Percentiles rank a stretch among this genome's conserved stretches.
These are phyloP conservation scores for Naegleria lovaniensis DNA, from an alignment of 208 protist species.

Conservation along the genomic window DNA sequence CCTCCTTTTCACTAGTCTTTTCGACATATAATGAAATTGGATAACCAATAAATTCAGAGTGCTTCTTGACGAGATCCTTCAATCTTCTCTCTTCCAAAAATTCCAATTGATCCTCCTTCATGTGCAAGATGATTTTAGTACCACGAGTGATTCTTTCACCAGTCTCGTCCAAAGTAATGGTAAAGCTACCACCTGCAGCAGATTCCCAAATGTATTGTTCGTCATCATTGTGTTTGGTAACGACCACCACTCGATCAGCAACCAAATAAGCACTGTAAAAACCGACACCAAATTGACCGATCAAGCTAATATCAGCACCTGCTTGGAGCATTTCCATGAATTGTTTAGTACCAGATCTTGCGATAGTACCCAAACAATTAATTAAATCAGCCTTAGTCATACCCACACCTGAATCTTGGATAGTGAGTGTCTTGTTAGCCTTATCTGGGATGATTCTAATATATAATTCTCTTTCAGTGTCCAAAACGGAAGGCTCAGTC, in stretches of 20 bases:
- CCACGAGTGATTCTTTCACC: slow-evolving; percentile 82
- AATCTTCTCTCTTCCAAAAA: slow-evolving; percentile 87
- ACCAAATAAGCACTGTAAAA: slow-evolving; percentile 99
- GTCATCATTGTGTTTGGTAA: slow-evolving; percentile 94
- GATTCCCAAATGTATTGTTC: slow-evolving; percentile 95
- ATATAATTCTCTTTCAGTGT: slow-evolving; percentile 78
- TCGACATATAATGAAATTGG: slow-evolving; percentile 88
- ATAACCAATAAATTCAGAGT: slow-evolving; percentile 98
- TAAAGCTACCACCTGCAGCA: slow-evolving; percentile 92
- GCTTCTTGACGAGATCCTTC: slow-evolving; percentile 97
- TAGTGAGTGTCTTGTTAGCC: slow-evolving; percentile 85
- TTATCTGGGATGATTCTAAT: slow-evolving; percentile 92
- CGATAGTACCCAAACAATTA: slow-evolving; percentile 98
- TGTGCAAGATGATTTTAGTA: slow-evolving; percentile 88
- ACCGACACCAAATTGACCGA: slow-evolving; percentile 99
- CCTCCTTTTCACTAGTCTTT: slow-evolving; percentile 86
- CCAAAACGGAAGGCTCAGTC: slow-evolving; percentile 79
- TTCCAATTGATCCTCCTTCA: slow-evolving; percentile 95
- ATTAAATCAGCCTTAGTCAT: slow-evolving; percentile 98
- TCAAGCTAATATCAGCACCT: slow-evolving; percentile 95
- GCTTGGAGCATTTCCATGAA: slow-evolving; percentile 96
- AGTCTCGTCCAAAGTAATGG: slow-evolving; percentile 65
- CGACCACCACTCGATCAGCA: slow-evolving; percentile 90
- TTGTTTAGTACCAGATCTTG: slow-evolving; percentile 92
- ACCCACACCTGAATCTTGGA: slow-evolving; percentile 95